Percentiles rank a stretch among this genome's conserved stretches.
phyloP scores from a whole-genome alignment of 106 monocot genomes.

The Narthecium ossifragum region DNA sequence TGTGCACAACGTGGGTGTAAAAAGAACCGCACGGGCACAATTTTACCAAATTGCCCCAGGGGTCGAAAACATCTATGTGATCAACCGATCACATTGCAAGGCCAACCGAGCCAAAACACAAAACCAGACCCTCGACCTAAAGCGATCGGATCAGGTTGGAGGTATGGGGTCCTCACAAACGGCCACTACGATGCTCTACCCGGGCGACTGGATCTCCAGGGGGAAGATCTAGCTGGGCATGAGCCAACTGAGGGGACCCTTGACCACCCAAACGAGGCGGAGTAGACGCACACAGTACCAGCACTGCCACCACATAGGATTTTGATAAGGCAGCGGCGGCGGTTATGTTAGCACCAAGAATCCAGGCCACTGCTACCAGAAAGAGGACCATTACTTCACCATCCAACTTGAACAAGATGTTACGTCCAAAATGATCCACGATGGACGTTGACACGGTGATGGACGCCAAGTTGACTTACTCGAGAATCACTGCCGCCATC shows the following conservation, averaged over 20 bases:
- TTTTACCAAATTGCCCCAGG: no score
- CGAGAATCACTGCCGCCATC: constrained; percentile 18
- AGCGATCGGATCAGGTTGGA: no score
- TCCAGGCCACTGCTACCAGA: constrained; percentile 30
- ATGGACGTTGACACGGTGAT: constrained; percentile 1
- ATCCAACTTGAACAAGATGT: constrained; percentile 28
- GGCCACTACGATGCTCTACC: constrained; percentile 33
- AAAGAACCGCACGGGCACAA: no score
- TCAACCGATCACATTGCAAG: no score
- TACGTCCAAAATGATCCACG: constrained; percentile 29
- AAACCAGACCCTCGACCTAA: no score
- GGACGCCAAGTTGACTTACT: constrained; percentile 7
- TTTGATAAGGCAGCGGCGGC: constrained; percentile 9
- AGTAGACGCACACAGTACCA: constrained; percentile 36
- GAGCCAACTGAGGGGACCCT: constrained; percentile 70
- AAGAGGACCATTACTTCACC: constrained; percentile 35
- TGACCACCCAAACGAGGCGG: constrained; percentile 45
- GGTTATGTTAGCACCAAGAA: constrained; percentile 10
- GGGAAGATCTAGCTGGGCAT: constrained; percentile 56
- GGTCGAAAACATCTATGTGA: no score
- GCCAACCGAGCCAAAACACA: no score
- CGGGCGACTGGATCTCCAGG: constrained; percentile 50
- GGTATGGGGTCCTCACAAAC: no score
- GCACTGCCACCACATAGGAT: constrained; percentile 10
- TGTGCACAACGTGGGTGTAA: no score